Evolutionary conservation across 2,329 filamentous ascomycete genomes (phyloP).

Genomic region (Nemania serpens): DNA sequence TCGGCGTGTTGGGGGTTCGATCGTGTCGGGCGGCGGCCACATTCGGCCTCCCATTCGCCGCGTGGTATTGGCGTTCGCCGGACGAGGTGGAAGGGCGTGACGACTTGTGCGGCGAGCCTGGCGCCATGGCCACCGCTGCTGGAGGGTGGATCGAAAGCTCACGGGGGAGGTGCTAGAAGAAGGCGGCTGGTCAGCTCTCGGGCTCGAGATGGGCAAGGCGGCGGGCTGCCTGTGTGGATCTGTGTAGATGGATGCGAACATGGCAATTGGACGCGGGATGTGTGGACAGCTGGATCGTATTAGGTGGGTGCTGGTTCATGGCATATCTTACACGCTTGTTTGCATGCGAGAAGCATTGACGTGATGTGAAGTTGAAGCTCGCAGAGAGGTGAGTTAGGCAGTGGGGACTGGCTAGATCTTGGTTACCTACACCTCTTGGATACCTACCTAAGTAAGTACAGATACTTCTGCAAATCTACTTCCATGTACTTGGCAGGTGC

Average conservation of each 20-base stretch:
- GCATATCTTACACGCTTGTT: constrained; percentile 13
- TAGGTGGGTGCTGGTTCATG: constrained; percentile 8
- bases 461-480: too few relatives aligned
- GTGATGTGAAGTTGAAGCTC: neutral
- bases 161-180: constrained; percentile 20
- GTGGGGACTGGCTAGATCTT: neutral
- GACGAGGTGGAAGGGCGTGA: constrained; percentile 30
- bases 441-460: too few relatives aligned
- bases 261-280: neutral
- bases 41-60: constrained; percentile 49
- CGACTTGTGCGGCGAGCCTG: constrained; percentile 37
- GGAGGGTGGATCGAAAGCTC: constrained; percentile 13
- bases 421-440: constrained; percentile 9
- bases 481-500: neutral
- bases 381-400: neutral
- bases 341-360: constrained; percentile 4
- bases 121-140: constrained; percentile 44
- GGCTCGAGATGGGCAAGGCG: neutral
- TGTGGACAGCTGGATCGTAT: neutral
- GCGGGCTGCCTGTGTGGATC: neutral
- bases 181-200: constrained; percentile 6
- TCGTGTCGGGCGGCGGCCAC: constrained; percentile 49
- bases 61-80: constrained; percentile 47
- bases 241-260: neutral
- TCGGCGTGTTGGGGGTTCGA: constrained; percentile 59